A percentile compares a stretch with the other conserved stretches of the same genome.
Conservation (phyloP, 179 eudicot species). For the Spergularia azorica region DNA sequence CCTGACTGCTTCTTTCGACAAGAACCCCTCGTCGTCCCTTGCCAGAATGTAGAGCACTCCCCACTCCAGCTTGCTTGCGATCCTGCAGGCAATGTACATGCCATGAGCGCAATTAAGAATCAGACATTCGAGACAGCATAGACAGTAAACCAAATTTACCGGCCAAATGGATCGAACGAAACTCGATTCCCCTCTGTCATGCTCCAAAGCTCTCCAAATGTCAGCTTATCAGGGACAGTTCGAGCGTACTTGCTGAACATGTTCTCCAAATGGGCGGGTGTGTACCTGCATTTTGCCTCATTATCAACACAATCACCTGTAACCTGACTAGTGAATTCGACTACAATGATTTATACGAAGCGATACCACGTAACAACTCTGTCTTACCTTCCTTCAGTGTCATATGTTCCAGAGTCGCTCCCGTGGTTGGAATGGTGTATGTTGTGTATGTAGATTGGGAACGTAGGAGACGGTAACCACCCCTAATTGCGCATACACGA, state of each 20-base stretch:
- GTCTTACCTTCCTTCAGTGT: slow-evolving; percentile 60
- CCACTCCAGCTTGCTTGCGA: slow-evolving; percentile 58
- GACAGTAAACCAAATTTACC: slow-evolving; percentile 26
- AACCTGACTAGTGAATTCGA: too few species aligned
- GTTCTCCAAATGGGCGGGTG: slow-evolving; percentile 55
- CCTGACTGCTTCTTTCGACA: slow-evolving; percentile 65
- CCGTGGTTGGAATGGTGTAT: slow-evolving; percentile 63
- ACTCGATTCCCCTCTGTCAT: slow-evolving; percentile 55
- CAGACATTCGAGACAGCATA: too few species aligned
- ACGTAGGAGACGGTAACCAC: slow-evolving; percentile 59
- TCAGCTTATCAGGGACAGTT: slow-evolving; percentile 54
- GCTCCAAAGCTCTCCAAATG: slow-evolving; percentile 52
- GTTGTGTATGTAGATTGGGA: slow-evolving; percentile 57
- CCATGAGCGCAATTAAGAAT: too few species aligned
- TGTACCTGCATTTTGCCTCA: slow-evolving; percentile 33
- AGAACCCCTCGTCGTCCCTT: slow-evolving; percentile 55
- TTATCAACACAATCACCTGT: neutral
- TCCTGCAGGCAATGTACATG: slow-evolving; percentile 26
- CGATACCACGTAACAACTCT: neutral
- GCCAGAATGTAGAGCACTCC: slow-evolving; percentile 53
- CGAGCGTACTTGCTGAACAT: slow-evolving; percentile 57
- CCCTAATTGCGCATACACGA: slow-evolving; percentile 38
- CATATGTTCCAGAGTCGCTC: slow-evolving; percentile 59
- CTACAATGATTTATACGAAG: too few species aligned
- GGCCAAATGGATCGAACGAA: slow-evolving; percentile 53